Evolutionary conservation across 805 yeast species (phyloP), one percentile per base, ranked within the genome.

Genomic region (Priceomyces fermenticarens): DNA sequence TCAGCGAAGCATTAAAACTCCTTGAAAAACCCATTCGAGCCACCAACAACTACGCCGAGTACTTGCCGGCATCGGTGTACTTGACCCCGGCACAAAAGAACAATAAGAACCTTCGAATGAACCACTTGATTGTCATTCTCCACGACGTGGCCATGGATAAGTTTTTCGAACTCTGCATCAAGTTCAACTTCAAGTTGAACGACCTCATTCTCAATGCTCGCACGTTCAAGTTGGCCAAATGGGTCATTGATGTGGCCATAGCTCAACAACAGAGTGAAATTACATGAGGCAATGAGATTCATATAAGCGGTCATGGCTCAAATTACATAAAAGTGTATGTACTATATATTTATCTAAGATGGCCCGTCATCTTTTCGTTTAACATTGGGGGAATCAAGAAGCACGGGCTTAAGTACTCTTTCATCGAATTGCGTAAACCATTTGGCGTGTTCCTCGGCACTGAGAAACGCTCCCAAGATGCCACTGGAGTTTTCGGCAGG

Each of bases 391-490:
- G 15, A n/a, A 52, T 91, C 98, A 43, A 90, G 73, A 39, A 91
- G 74, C 0, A 88, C 96, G 1, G 97, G 97, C 60, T 90, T 90
- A 53, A 93, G 72, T 15, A 93, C 93, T 57, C 88, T 88, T 53
- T 93, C 97, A 58, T 93, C 99, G 57, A 93, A 88, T 52, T 80
- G 84, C 14, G 88, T 84, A 61, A 93, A 93, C 98, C 99, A 91
- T 57, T 78, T 82, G 9, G 90, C 85, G 45, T 82, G 86, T 48
- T 85, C 90, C 47, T 84, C 91, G 1, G 78, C 75, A 44, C 71
- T 69, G 26, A 75, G 54, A 40, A 70, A 64, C 3, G 72, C 66
- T 4, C 70, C 67, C 31, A 69, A 52, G 2, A 68, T 62, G 7
- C 75, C 73, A 31, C 47, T 45, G 10, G 46, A 40, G 14, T 16